These are phyloP conservation scores for Eutrema japonicum DNA, from an alignment of 345 rosid species.

Conservation along the genomic window DNA sequence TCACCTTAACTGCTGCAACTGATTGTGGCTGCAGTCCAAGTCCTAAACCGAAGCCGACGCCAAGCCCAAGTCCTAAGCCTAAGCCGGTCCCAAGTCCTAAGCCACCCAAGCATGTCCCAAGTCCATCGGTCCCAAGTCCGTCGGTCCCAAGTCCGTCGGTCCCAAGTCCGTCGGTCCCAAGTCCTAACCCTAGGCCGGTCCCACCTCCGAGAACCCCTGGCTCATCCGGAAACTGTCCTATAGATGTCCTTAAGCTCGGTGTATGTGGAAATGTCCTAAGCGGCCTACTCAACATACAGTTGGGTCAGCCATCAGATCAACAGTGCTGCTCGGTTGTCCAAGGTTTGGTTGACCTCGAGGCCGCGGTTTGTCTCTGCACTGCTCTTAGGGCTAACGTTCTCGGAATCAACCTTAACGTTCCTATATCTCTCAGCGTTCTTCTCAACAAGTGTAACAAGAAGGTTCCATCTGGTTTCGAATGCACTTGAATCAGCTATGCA, in stretches of 20 bases:
- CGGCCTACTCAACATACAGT: constrained; percentile 43
- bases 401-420: constrained; percentile 61
- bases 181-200: background rate
- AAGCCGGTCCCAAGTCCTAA: background rate
- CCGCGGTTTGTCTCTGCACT: constrained; percentile 77
- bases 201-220: constrained; percentile 41
- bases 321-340: constrained; percentile 60
- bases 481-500: constrained; percentile 40
- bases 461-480: constrained; percentile 55
- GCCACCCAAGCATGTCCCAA: constrained; percentile 14
- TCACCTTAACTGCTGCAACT: constrained; percentile 36
- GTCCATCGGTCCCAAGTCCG: constrained; percentile 4
- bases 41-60: constrained; percentile 22
- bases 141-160: constrained; percentile 8
- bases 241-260: constrained; percentile 61
- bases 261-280: constrained; percentile 55
- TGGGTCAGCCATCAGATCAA: constrained; percentile 50
- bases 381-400: constrained; percentile 62
- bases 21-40: constrained; percentile 34
- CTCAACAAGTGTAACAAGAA: constrained; percentile 61
- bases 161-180: constrained; percentile 4
- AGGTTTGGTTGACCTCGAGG: constrained; percentile 66
- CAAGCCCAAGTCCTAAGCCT: constrained; percentile 25
- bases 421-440: constrained; percentile 62
- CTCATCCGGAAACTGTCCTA: constrained; percentile 49